A percentile compares a stretch with the other conserved stretches of the same genome.
phyloP scores from a whole-genome alignment of 345 rosid species.

The Moringa oleifera region DNA sequence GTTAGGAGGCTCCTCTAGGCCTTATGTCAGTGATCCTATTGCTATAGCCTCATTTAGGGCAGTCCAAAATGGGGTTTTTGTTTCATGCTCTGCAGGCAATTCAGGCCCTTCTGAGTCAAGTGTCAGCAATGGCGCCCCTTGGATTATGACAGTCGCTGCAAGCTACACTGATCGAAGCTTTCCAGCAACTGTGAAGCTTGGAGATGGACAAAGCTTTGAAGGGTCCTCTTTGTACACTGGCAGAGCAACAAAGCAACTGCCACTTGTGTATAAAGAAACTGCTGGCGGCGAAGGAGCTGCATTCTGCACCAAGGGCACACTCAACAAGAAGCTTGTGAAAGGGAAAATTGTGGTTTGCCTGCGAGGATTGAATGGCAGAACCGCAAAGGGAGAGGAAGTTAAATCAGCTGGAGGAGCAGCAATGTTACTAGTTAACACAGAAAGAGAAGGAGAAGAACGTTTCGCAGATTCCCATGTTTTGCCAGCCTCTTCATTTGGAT shows the following conservation, averaged over 20 bases:
- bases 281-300: conserved; percentile 52
- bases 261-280: conserved; percentile 41
- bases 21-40: conserved; percentile 43
- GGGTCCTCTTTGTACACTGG: conserved; percentile 55
- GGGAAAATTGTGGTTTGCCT: conserved; percentile 59
- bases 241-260: conserved; percentile 24
- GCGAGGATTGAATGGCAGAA: conserved; percentile 38
- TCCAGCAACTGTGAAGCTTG: conserved; percentile 49
- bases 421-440: conserved; percentile 53
- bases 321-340: conserved; percentile 30
- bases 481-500: conserved; percentile 52
- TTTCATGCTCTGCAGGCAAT: conserved; percentile 80
- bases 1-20: conserved; percentile 49
- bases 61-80: conserved; percentile 50
- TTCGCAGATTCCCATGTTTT: conserved; percentile 59
- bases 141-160: conserved; percentile 91
- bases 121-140: conserved; percentile 57
- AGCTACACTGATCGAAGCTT: conserved; percentile 65
- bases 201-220: conserved; percentile 31
- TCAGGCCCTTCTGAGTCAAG: conserved; percentile 57
- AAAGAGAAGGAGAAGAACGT: conserved; percentile 53
- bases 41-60: conserved; percentile 67
- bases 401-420: conserved; percentile 59
- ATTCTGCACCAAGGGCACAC: conserved; percentile 28
- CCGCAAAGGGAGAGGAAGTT: conserved; percentile 51